phyloP scores from a whole-genome alignment of 2,329 filamentous ascomycete genomes.

The Cladophialophora psammophila region DNA sequence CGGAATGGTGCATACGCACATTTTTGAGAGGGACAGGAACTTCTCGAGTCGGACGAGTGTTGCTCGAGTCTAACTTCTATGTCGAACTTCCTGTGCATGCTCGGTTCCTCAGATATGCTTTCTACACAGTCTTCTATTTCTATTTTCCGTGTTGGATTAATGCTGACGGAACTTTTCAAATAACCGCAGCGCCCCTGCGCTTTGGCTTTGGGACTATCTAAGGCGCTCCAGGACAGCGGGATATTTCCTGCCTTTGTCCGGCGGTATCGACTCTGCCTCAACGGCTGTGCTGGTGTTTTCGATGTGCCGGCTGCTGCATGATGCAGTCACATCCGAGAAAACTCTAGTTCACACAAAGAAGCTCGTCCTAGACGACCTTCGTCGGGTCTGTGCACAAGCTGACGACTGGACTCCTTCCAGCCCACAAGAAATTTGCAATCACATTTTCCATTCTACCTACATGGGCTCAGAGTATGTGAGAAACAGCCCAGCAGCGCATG shows the following conservation, averaged over 20 bases:
- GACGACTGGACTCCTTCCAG: slow-evolving; percentile 35
- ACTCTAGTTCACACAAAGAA: slow-evolving; percentile 9
- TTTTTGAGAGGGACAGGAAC: not conserved
- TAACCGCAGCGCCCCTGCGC: not conserved
- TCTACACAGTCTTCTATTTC: not conserved
- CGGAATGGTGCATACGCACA: not conserved
- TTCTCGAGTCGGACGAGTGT: not conserved
- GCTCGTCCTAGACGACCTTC: slow-evolving; percentile 42
- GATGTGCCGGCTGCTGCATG: slow-evolving; percentile 50
- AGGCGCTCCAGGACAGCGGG: slow-evolving; percentile 47
- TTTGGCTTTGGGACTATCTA: slow-evolving; percentile 54
- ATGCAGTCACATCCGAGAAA: slow-evolving; percentile 42
- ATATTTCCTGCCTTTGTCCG: slow-evolving; percentile 50
- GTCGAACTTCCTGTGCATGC: not conserved
- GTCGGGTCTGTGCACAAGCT: slow-evolving; percentile 34
- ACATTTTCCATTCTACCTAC: slow-evolving; percentile 65
- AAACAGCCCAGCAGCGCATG: not conserved
- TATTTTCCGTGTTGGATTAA: not conserved
- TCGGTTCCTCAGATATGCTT: not conserved
- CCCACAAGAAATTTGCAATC: slow-evolving; percentile 63
- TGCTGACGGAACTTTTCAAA: not conserved
- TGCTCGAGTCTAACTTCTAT: not conserved
- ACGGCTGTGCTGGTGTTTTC: slow-evolving; percentile 48
- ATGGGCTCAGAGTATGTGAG: slow-evolving; percentile 70
- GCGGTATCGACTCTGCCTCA: slow-evolving; percentile 52